Base-by-base conservation (phyloP, 176 grass and related monocot genomes). In the Melocanna baccifera region DNA sequence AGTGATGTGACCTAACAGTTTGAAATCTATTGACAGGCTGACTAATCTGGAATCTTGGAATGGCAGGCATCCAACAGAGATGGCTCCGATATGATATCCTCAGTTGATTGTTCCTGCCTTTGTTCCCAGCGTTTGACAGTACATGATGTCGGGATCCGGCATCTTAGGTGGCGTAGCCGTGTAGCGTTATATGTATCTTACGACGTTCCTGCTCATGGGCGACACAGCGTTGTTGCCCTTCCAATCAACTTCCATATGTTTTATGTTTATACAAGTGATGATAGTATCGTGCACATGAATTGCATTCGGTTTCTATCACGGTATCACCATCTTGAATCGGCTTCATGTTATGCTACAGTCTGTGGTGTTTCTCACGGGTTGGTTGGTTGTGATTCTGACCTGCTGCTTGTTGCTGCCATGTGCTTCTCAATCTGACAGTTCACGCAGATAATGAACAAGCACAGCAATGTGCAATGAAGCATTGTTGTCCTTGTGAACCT, bases 1-100 rank as follows among this genome's bases (percentile, higher is more conserved):
- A 25, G 41, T 40, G 57, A 51, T 81, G 43, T 10, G 12, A 6
- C 2, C 18, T 51, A 37, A 80, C 32, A 40, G 3, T 81, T 61
- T 36, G 1, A 39, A 15, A 28, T 86, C 10, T 71, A 32, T 88
- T 69, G 78, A 66, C 91, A 98, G 96, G 9, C 28, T 43, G 23
- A 19, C 20, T 29, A 50, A 63, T 62, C 22, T 20, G 29, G 16
- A 12, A 55, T 22, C 6, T 41, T 58, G 25, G 11, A 29, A 61
- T 19, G 39, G 32, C 22, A 62, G 62, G 70, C 64, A 63, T 69
- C 62, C 29, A 68, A 41, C 14, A 1, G 43, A 75, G 69, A 80
- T 73, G 29, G 29, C 29, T 30, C 29, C 29, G 29, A 30, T 30
- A 30, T 30, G 29, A 30, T 30, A 30, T 30, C 29, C 29, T 30